Base-by-base conservation (phyloP, 169 alveolate species). In the Cryptosporidium baileyi region DNA sequence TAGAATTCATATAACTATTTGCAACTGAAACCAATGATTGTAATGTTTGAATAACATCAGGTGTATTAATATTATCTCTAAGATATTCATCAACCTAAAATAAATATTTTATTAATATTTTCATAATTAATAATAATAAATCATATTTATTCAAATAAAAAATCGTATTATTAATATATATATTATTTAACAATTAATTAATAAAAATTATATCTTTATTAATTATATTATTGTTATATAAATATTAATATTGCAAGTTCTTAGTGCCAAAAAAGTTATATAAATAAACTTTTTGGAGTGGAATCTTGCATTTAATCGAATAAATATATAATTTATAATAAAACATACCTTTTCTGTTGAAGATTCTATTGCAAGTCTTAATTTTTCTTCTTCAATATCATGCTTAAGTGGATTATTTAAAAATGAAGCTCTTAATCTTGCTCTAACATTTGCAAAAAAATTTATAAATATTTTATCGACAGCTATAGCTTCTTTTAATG, bases 401-500 rank as follows among this genome's bases (percentile, higher is more conserved):
- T 93, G 91, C 63, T 93, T 94, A 79, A 92, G 91, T 28, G 85
- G 65, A 28, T 61, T 65, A 54, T 91, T 65, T 1, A 95, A 67
- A 30, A 80, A 80, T 36, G 67, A 80, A 26, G 91, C 61, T 80
- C 97, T 91, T 17, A 95, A 80, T 79, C 92, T 90, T 40, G 97
- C 97, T 47, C 93, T 93, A 19, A 93, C 88, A 79, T 94, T 91
- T 28, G 96, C 91, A 92, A 97, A 97, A 89, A 98, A 98, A 88
- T 96, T 97, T 24, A 85, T 80, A 59, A 96, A 94, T 11, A 91
- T 89, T 60, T 95, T 94, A 82, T 98, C 99, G 36, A 96, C 96
- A 22, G 91, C 95, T 45, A 95, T 88, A 2, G 99, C 97, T 89
- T 97, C 98, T 63, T 91, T 89, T 92, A 97, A 88, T 0, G 95